Percentiles rank a stretch among this genome's conserved stretches.
Conservation (phyloP, 2,329 filamentous ascomycete genomes). For the Scorias spongiosa region DNA sequence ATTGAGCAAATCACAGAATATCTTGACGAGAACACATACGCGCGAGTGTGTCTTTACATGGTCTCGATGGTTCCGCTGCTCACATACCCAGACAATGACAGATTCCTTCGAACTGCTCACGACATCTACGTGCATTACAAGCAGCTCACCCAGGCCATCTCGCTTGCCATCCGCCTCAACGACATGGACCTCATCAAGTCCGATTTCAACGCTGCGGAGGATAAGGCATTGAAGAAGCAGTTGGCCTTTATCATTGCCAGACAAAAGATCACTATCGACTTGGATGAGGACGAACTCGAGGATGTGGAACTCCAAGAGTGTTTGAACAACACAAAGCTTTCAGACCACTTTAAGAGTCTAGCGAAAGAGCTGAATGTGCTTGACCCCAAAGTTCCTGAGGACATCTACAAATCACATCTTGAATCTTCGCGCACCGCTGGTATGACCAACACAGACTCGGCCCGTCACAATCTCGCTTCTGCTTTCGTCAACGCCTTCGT, state of each 20-base stretch:
- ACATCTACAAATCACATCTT: conserved; percentile 98
- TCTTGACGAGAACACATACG: conserved; percentile 85
- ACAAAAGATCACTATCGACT: conserved; percentile 72
- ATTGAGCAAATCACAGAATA: conserved; percentile 83
- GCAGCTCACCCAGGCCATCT: conserved; percentile 83
- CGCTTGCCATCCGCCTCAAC: conserved; percentile 85
- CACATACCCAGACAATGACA: conserved; percentile 93
- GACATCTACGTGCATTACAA: conserved; percentile 87
- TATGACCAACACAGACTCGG: conserved; percentile 88
- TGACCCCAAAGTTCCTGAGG: conserved; percentile 91
- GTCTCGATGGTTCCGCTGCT: conserved; percentile 96
- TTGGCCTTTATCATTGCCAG: conserved; percentile 84
- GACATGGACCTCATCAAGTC: conserved; percentile 62
- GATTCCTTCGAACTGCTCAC: conserved; percentile 85
- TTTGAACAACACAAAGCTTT: conserved; percentile 71
- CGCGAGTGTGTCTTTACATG: conserved; percentile 91
- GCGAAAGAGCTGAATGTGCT: conserved; percentile 94
- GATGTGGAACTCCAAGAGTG: conserved; percentile 66
- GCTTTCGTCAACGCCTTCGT: conserved; percentile 95
- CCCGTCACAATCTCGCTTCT: conserved; percentile 85
- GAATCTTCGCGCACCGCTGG: conserved; percentile 88
- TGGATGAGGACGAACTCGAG: conserved; percentile 50
- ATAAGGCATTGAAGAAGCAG: conserved; percentile 77
- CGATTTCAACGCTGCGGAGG: conserved; percentile 66
- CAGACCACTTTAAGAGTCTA: conserved; percentile 84